These are phyloP conservation scores for Sicyos edulis DNA, from an alignment of 306 rosid genomes.

Conservation along the genomic window DNA sequence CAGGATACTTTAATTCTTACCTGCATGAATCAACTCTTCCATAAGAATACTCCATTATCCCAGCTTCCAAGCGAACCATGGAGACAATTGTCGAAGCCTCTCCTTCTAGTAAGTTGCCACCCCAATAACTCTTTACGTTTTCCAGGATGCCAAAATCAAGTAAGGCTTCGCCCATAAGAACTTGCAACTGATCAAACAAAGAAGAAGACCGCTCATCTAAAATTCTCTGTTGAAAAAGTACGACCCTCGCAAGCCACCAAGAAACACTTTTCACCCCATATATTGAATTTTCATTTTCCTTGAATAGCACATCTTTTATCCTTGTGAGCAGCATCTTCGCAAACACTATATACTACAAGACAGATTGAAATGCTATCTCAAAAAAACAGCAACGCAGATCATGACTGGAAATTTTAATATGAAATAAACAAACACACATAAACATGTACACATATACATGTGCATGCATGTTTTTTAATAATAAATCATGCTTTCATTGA, in stretches of 20 bases:
- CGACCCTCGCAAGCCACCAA: slow-evolving; percentile 82
- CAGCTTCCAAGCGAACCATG: slow-evolving; percentile 72
- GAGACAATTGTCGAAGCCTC: slow-evolving; percentile 58
- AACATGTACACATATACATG: neutral
- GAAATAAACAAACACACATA: neutral
- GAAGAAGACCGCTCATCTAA: slow-evolving; percentile 75
- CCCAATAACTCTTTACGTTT: slow-evolving; percentile 56
- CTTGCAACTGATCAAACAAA: slow-evolving; percentile 68
- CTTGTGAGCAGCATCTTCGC: slow-evolving; percentile 72
- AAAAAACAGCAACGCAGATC: neutral
- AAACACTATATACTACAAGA: slow-evolving; percentile 69
- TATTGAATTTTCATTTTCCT: slow-evolving; percentile 29
- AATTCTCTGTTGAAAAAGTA: slow-evolving; percentile 71
- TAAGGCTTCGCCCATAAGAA: slow-evolving; percentile 40
- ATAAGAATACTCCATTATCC: slow-evolving; percentile 66
- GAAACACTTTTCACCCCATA: slow-evolving; percentile 53
- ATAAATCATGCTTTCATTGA: no score
- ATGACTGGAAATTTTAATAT: neutral
- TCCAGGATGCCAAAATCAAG: slow-evolving; percentile 51
- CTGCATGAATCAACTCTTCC: slow-evolving; percentile 89
- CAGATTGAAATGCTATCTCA: slow-evolving; percentile 13
- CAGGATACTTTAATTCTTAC: slow-evolving; percentile 26
- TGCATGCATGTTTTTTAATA: neutral
- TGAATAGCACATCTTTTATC: slow-evolving; percentile 53
- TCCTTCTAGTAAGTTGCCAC: slow-evolving; percentile 33